Evolutionary conservation across 139 green algal species (phyloP), one percentile per base, ranked within the genome.

Genomic region (Chlamydomonas eustigma): DNA sequence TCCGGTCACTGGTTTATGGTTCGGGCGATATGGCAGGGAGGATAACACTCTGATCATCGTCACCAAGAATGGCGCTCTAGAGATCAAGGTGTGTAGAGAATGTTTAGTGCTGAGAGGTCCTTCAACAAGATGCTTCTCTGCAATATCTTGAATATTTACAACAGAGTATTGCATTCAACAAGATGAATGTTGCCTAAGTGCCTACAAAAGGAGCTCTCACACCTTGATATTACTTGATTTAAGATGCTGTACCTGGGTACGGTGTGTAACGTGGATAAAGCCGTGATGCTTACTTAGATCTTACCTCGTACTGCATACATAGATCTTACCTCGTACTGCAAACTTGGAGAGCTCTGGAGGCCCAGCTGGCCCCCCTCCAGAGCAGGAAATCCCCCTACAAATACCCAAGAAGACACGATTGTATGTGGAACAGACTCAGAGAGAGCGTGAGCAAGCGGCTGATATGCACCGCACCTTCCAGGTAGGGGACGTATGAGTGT

Each of bases 341-440:
- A 87, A 83, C 39, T 80, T 93, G 35, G 85, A 93, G 2, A 50
- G 38, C 0, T 44, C 71, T 0, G 37, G 68, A 0, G 71, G 38
- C 0, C 39, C 39, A 2, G 37, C 66, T 0, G 85, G 85, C 2
- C 83, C 85, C 18, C 86, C 85, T 0, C 80, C 83, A 0, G 89
- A 93, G 77, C 88, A 93, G 80, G 89, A 93, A 39, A 87, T 91
- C 34, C 89, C 89, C 1, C 83, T 93, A 32, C 76, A 86, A 52
- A 85, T 93, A 33, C 89, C 89, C 38, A 91, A 91, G 70, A 92
- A 92, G 80, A 92, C 89, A n/a, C 80, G 83, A 22, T 78, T 91
- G 65, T 92, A 91, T 50, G 84, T 93, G 38, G 88, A 92, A 85
- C 89, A 93, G 86, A 89, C 87, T 73, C 80, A 89, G 77, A 68